Evolutionary conservation across 169 alveolate genomes (phyloP), one percentile per base, ranked within the genome.

Genomic region (Blepharisma undulans): DNA sequence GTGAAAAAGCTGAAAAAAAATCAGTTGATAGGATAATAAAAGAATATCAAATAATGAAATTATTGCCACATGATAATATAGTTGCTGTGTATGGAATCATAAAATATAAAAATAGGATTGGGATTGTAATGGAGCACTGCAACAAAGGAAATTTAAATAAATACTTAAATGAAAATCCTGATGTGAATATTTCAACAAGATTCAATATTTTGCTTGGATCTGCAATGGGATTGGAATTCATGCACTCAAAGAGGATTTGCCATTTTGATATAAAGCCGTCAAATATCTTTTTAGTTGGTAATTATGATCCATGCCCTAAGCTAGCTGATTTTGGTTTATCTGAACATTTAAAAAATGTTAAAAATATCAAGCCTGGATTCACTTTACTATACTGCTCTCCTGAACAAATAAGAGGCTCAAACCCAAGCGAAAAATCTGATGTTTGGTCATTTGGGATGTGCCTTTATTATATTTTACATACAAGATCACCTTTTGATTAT

Each of bases 241-340:
- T 93, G 25, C 95, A 93, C 86, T 82, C 88, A 16, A 82, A 88
- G 48, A 90, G 91, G 66, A 84, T 88, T 21, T 89, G 91, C 59
- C 95, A 93, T 84, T 82, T 93, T 60, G 95, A 93, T 85, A 91
- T 93, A 77, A 93, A 93, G 30, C 95, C 95, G 27, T 93, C 91
- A 82, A 93, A 93, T 89, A 66, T 93, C 61, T 88, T 93, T 85
- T 88, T 93, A 36, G 92, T 87, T 12, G 90, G 88, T 27, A 86
- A 90, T 81, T 87, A 84, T 72, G 76, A 74, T 27, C 78, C 93
- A 82, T 48, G 66, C 14, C 66, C 66, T 10, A 76, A 74, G 84
- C 36, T 88, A 76, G 60, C 88, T 36, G 77, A 89, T 74, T 66
- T 21, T 18, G 92, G 90, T 71, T 86, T 85, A 30, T 36, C 80